phyloP scores from a whole-genome alignment of 306 rosid genomes.

The apple (Malus domestica) region ASM211411v1 NC_041803.1:1186001-1186500 shows the following conservation, averaged over 20 bases:
- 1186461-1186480: slow-evolving; percentile 77
- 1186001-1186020: slow-evolving; percentile 18
- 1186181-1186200: background rate
- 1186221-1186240: background rate
- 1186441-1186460: slow-evolving; percentile 18
- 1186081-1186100: slow-evolving; percentile 32
- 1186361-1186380: background rate
- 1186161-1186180: background rate
- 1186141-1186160: background rate
- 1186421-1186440: background rate
- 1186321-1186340: background rate
- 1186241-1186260: background rate
- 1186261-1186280: background rate
- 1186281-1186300: background rate
- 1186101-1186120: slow-evolving; percentile 36
- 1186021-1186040: slow-evolving; percentile 32
- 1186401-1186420: background rate
- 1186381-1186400: background rate
- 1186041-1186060: slow-evolving; percentile 53
- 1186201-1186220: background rate
- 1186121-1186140: slow-evolving; percentile 15
- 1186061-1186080: slow-evolving; percentile 70
- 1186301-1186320: background rate
- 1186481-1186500: slow-evolving; percentile 66
- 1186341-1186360: background rate